These are phyloP conservation scores for Monotropa hypopitys DNA, from an alignment of 179 eudicot genomes.

Conservation along the genomic window DNA sequence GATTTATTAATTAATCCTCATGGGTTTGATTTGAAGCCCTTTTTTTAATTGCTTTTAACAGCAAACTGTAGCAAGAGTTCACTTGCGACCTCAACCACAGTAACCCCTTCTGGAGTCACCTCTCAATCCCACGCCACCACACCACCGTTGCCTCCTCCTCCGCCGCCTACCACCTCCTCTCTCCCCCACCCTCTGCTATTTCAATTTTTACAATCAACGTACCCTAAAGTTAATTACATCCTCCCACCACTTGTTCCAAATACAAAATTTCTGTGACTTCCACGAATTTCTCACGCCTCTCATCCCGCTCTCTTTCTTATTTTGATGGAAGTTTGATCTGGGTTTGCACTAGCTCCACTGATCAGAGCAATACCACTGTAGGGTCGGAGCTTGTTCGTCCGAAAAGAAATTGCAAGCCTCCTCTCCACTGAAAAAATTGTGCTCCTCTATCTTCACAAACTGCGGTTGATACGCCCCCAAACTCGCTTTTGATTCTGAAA, in stretches of 20 bases:
- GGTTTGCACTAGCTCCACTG: neutral
- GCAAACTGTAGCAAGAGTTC: neutral
- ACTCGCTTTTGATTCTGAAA: conserved; percentile 10
- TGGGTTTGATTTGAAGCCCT: neutral
- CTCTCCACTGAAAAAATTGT: conserved; percentile 8
- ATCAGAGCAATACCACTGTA: conserved; percentile 15
- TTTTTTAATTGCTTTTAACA: neutral
- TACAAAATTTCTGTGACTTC: neutral
- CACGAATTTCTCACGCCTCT: neutral
- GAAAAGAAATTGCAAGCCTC: conserved; percentile 30
- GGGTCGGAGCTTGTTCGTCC: conserved; percentile 38
- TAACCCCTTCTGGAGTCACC: conserved; percentile 4
- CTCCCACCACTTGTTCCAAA: neutral
- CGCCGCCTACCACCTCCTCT: neutral
- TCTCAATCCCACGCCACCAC: neutral
- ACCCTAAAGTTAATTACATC: neutral
- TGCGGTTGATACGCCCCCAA: neutral
- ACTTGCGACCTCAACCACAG: conserved; percentile 19
- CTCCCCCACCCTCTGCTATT: neutral
- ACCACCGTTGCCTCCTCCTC: neutral
- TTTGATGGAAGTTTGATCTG: neutral
- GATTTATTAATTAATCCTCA: neutral
- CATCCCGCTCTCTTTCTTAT: neutral
- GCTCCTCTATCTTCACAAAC: conserved; percentile 13
- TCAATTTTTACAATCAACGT: neutral